Conservation (phyloP, 352 stramenopile genomes). For the Globisporangium parvum region DNA sequence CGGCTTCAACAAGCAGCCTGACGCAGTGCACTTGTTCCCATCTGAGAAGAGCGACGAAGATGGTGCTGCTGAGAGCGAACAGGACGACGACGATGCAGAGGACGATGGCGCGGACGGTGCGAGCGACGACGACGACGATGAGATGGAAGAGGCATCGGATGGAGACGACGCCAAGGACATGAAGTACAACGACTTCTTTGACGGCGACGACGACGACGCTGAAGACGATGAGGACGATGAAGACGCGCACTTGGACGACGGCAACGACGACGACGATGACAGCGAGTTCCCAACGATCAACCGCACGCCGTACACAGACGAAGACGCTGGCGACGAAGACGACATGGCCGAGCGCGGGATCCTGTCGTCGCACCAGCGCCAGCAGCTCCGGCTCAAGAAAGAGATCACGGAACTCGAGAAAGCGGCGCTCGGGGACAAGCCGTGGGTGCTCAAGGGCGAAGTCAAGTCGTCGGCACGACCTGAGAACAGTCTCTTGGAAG, state of each 20-base stretch:
- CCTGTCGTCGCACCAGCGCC: constrained; percentile 73
- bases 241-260: constrained; percentile 36
- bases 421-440: constrained; percentile 89
- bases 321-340: constrained; percentile 61
- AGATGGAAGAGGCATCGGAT: constrained; percentile 48
- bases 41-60: constrained; percentile 33
- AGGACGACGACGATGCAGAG: constrained; percentile 11
- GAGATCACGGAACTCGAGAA: constrained; percentile 87
- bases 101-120: constrained; percentile 16
- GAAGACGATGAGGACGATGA: constrained; percentile 42
- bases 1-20: constrained; percentile 52
- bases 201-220: constrained; percentile 27
- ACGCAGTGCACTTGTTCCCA: constrained; percentile 52
- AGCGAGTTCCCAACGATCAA: constrained; percentile 60
- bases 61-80: constrained; percentile 14
- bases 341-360: constrained; percentile 73
- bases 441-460: constrained; percentile 92
- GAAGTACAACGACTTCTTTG: constrained; percentile 62
- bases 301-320: constrained; percentile 34
- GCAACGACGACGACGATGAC: constrained; percentile 35
- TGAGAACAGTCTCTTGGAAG: constrained; percentile 91
- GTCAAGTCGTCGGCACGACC: constrained; percentile 79
- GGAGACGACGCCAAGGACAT: constrained; percentile 52
- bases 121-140: constrained; percentile 33
- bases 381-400: constrained; percentile 57